These are phyloP conservation scores for Forsythia suspensa DNA, from an alignment of 257 asterid species.

Conservation along the genomic window DNA sequence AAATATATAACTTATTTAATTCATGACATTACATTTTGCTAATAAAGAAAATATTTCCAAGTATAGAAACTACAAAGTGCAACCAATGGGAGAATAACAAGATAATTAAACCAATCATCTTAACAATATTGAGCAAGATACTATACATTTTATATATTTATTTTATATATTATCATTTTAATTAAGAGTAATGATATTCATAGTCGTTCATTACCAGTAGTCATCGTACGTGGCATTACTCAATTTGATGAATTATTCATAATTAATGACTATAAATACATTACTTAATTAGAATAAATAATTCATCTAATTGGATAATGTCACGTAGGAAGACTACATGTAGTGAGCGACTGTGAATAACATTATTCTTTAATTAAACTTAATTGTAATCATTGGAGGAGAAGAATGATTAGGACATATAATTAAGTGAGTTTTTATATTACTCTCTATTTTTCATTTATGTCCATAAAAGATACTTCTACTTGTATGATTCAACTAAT, in stretches of 20 bases:
- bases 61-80: conserved; percentile 8
- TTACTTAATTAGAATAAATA: too few species aligned
- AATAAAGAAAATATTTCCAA: conserved; percentile 22
- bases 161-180: neutral
- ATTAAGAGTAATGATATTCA: too few species aligned
- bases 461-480: neutral
- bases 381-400: neutral
- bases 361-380: neutral
- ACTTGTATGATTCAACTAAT: neutral
- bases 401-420: neutral
- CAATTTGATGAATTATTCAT: too few species aligned
- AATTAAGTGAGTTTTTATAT: neutral
- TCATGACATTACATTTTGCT: conserved; percentile 11
- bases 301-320: too few species aligned
- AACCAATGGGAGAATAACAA: conserved; percentile 9
- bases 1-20: conserved; percentile 10
- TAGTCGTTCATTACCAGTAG: too few species aligned
- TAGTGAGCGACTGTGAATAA: too few species aligned
- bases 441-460: neutral
- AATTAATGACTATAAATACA: too few species aligned
- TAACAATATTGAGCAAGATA: neutral
- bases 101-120: conserved; percentile 24
- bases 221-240: too few species aligned
- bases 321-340: too few species aligned
- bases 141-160: neutral